Conservation (phyloP, 2,329 filamentous ascomycete genomes). For the Coniella lustricola region DNA sequence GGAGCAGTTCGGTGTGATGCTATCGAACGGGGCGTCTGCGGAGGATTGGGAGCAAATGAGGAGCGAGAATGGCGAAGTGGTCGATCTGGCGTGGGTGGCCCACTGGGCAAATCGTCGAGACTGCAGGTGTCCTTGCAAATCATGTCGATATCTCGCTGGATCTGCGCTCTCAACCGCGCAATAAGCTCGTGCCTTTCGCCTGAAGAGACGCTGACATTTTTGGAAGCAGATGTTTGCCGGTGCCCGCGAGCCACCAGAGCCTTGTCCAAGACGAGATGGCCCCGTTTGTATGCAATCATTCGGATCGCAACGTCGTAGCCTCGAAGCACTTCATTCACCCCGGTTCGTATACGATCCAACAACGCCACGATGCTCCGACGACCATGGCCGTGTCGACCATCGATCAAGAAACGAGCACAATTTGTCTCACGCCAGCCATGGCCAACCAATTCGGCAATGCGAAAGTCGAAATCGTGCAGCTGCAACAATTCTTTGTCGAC, state of each 20-base stretch:
- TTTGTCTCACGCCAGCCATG: slow-evolving; percentile 39
- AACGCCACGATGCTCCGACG: slow-evolving; percentile 41
- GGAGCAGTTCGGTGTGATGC: neutral
- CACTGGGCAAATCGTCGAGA: slow-evolving; percentile 30
- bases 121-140: slow-evolving; percentile 46
- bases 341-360: slow-evolving; percentile 44
- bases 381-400: slow-evolving; percentile 34
- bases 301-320: slow-evolving; percentile 40
- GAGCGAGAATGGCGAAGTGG: neutral
- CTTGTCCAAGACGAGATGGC: slow-evolving; percentile 46
- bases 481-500: slow-evolving; percentile 34
- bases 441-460: slow-evolving; percentile 39
- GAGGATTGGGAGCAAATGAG: neutral
- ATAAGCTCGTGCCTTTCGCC: slow-evolving; percentile 27
- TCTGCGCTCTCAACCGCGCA: slow-evolving; percentile 35
- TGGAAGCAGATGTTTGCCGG: slow-evolving; percentile 19
- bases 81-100: slow-evolving; percentile 13
- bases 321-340: slow-evolving; percentile 41
- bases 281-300: slow-evolving; percentile 43
- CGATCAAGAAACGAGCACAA: slow-evolving; percentile 39
- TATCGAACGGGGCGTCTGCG: slow-evolving; percentile 4
- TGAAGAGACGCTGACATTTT: neutral
- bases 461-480: slow-evolving; percentile 42
- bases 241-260: slow-evolving; percentile 35
- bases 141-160: slow-evolving; percentile 40